Conservation (phyloP, 768 basidiomycete genomes). For the Mycena pura region DNA sequence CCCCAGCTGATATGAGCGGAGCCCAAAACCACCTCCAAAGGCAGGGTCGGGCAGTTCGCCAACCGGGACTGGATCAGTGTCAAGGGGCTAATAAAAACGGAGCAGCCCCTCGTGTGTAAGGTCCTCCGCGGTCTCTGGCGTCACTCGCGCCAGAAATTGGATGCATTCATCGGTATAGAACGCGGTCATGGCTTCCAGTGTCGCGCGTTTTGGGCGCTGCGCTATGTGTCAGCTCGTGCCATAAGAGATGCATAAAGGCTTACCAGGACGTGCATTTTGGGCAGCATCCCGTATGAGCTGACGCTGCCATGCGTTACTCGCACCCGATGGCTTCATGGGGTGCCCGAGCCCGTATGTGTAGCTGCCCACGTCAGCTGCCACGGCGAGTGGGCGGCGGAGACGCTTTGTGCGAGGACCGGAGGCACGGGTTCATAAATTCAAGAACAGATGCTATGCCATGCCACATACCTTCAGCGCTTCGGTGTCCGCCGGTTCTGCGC, state of each 20-base stretch:
- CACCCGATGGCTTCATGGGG: slow-evolving; percentile 97
- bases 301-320: slow-evolving; percentile 93
- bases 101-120: slow-evolving; percentile 84
- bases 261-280: slow-evolving; percentile 92
- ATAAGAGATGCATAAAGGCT: slow-evolving; percentile 33
- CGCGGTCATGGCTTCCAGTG: slow-evolving; percentile 80
- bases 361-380: slow-evolving; percentile 71
- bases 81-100: slow-evolving; percentile 46
- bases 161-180: slow-evolving; percentile 99
- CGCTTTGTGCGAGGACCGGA: too few species aligned
- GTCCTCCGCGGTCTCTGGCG: slow-evolving; percentile 90
- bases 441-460: too few species aligned
- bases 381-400: too few species aligned
- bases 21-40: slow-evolving; percentile 96
- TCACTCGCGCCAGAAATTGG: slow-evolving; percentile 86
- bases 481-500: too few species aligned
- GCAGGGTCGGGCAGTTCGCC: slow-evolving; percentile 85
- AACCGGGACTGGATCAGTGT: slow-evolving; percentile 54
- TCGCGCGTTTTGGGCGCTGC: slow-evolving; percentile 74
- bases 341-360: slow-evolving; percentile 88
- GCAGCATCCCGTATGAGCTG: slow-evolving; percentile 90
- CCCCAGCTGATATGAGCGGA: slow-evolving; percentile 95
- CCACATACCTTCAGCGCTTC: too few species aligned
- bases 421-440: too few species aligned
- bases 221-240: background rate